Evolutionary conservation across 805 yeast species (phyloP), one percentile per base, ranked within the genome.

Genomic region (Metschnikowia bowlesiae): DNA sequence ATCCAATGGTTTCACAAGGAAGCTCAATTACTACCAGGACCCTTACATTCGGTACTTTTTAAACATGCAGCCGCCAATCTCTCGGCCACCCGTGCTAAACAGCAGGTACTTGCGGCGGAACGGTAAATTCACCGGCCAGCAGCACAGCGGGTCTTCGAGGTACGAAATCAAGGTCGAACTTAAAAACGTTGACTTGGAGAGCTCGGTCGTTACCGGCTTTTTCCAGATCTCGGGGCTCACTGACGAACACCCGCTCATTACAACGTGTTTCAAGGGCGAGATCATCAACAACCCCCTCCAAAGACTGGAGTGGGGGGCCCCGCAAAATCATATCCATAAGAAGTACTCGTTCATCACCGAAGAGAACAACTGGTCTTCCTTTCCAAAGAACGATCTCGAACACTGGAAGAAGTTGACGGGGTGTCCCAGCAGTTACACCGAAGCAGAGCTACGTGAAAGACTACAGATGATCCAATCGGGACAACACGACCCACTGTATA

Each of bases 201-300:
- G 68, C 48, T 58, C 63, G 10, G 55, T 67, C 13, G 66, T 72
- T 2, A 66, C 85, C 26, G 91, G 91, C 4, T 83, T 82, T 54
- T 68, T 85, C 44, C 80, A 81, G 51, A 85, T 85, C 51, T 75
- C 79, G 42, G 89, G 88, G 2, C 72, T 85, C 45, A 84, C 88
- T 0, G 82, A 76, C 38, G 71, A 77, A 39, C 76, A 81, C 53
- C 85, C 87, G 1, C 78, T 79, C 48, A 78, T 85, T 54, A 77
- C 82, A n/a, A 85, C 91, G 7, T 85, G 83, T 58, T 85, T 85
- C 68, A 81, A 78, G 57, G 89, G 87, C 3, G 89, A 85, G 59
- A 83, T 85, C 55, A 75, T 85, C 44, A 84, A 87, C 54, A 53
- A 78, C 71, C 62, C 80, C 58, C 56, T 68, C 35, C 59, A 60